Percentiles rank a stretch among this genome's conserved stretches.
Evolutionary conservation across 345 rosid species (phyloP).

Genomic region (Eucalyptus albens): DNA sequence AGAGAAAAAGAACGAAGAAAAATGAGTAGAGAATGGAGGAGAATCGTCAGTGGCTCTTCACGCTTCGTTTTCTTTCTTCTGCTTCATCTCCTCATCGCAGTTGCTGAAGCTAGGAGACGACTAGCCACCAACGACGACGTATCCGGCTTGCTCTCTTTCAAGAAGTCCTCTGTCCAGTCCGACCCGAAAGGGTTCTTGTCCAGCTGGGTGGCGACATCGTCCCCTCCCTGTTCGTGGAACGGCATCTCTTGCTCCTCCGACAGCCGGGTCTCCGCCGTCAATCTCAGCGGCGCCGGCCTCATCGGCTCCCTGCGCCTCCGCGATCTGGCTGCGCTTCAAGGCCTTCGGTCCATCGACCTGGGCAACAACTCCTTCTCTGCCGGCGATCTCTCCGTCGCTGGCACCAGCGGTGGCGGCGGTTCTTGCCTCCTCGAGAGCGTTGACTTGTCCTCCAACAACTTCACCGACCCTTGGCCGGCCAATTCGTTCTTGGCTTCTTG

Average conservation of each 20-base stretch:
- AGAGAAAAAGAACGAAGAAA: not conserved
- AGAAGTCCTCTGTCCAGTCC: constrained; percentile 42
- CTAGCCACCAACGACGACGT: constrained; percentile 15
- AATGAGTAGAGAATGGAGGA: not conserved
- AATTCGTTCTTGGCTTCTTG: constrained; percentile 31
- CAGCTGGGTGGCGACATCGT: constrained; percentile 40
- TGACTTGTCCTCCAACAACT: constrained; percentile 59
- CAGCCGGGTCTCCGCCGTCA: constrained; percentile 30
- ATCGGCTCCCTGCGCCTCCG: constrained; percentile 36
- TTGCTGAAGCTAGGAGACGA: constrained; percentile 10
- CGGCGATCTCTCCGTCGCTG: constrained; percentile 23
- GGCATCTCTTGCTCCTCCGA: constrained; percentile 57
- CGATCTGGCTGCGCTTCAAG: constrained; percentile 39
- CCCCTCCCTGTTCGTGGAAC: constrained; percentile 45
- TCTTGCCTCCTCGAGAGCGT: constrained; percentile 38
- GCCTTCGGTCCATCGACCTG: constrained; percentile 34
- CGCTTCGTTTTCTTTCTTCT: constrained; percentile 7
- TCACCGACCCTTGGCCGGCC: constrained; percentile 31
- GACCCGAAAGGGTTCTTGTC: constrained; percentile 41
- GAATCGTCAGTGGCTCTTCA: not conserved
- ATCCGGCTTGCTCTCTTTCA: constrained; percentile 39
- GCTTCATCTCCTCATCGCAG: not conserved
- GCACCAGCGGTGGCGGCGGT: not conserved
- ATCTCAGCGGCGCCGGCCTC: constrained; percentile 45
- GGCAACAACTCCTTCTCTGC: constrained; percentile 45